These are phyloP conservation scores for Citrus unshiu DNA, from an alignment of 345 rosid genomes.

Conservation along the genomic window DNA sequence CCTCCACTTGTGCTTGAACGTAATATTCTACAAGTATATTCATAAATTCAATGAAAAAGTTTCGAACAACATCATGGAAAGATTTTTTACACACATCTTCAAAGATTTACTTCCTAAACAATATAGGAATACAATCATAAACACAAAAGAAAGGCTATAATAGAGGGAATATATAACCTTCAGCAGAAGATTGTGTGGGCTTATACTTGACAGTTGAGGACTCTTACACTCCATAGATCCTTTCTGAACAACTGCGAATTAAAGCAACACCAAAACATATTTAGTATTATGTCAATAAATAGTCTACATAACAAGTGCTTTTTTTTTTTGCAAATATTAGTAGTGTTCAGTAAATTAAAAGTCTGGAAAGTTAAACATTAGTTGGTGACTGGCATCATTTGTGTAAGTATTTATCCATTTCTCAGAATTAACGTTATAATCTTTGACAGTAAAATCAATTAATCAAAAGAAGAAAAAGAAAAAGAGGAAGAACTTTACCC, in stretches of 20 bases:
- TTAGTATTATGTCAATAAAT: background rate
- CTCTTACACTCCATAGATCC: slow-evolving; percentile 23
- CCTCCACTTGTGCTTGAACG: background rate
- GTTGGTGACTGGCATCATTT: background rate
- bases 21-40: background rate
- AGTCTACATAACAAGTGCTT: background rate
- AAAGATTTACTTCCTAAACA: slow-evolving; percentile 2
- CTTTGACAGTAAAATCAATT: background rate
- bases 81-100: background rate
- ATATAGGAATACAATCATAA: background rate
- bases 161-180: slow-evolving; percentile 32
- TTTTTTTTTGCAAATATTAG: background rate
- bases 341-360: background rate
- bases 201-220: slow-evolving; percentile 21
- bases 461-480: background rate
- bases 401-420: background rate
- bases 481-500: slow-evolving; percentile 22
- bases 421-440: background rate
- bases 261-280: slow-evolving; percentile 9
- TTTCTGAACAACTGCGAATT: slow-evolving; percentile 26
- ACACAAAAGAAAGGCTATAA: background rate
- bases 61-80: background rate
- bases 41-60: background rate
- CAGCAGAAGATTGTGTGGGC: slow-evolving; percentile 22
- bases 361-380: background rate